A percentile compares a stretch with the other conserved stretches of the same genome.
These are phyloP conservation scores for Oemleria cerasiformis DNA, from an alignment of 306 rosid genomes.

Conservation along the genomic window DNA sequence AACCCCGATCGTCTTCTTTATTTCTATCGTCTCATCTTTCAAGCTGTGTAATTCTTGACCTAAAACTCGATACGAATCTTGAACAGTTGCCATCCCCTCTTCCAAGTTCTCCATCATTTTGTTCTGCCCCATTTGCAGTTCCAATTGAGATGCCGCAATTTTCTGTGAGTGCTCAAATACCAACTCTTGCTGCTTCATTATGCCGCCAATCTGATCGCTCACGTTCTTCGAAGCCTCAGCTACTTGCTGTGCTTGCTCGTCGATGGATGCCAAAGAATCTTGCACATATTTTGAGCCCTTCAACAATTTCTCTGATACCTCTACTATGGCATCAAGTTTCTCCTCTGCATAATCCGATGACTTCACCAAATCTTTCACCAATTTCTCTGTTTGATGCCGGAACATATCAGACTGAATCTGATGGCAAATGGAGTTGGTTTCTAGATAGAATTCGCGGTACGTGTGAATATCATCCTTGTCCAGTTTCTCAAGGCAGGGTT, in stretches of 20 bases:
- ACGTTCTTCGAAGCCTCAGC: conserved; percentile 40
- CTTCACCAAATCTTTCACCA: conserved; percentile 58
- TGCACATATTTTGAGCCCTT: conserved; percentile 37
- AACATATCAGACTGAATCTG: conserved; percentile 72
- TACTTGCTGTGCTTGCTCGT: conserved; percentile 36
- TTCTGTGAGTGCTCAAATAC: conserved; percentile 49
- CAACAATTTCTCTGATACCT: conserved; percentile 47
- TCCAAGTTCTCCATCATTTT: conserved; percentile 50
- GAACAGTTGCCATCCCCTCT: conserved; percentile 49
- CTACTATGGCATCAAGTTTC: conserved; percentile 49
- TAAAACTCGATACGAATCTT: conserved; percentile 45
- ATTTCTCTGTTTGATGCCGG: conserved; percentile 62
- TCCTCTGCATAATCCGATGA: conserved; percentile 66
- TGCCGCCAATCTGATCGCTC: conserved; percentile 38
- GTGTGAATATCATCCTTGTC: conserved; percentile 51
- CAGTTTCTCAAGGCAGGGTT: conserved; percentile 42
- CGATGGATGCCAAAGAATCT: conserved; percentile 45
- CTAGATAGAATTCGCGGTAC: conserved; percentile 74
- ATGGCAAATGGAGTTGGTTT: conserved; percentile 70
- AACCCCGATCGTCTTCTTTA: conserved; percentile 46
- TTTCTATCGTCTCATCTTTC: conserved; percentile 47
- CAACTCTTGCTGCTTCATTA: conserved; percentile 50
- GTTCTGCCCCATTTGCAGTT: conserved; percentile 58
- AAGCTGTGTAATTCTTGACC: conserved; percentile 49
- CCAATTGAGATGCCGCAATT: conserved; percentile 52